Evolutionary conservation across 352 stramenopile species (phyloP), one percentile per base, ranked within the genome.

Genomic region (Phytophthora sp.): DNA sequence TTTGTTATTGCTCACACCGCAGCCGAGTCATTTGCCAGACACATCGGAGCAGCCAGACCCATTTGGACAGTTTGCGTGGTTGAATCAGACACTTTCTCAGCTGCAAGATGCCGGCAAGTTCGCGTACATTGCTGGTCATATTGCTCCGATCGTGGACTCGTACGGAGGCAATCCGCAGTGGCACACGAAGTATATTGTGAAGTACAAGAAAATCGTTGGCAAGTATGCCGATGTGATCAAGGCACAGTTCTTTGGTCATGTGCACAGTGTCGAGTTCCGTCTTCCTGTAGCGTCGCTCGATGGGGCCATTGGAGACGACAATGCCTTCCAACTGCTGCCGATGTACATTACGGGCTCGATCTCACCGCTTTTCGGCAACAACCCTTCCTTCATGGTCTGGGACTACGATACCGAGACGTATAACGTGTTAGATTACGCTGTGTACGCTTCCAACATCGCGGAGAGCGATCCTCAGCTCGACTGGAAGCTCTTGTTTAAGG

Each of bases 251-350:
- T 98, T 97, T 82, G 94, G 92, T 18, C 94, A 98, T 74, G 80
- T 98, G 3, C 94, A 98, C 69, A 93, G 80, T 23, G 74, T 98
- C 71, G 94, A 98, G 77, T 96, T 98, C 71, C 91, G 94, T 35
- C 71, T 91, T 7, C 79, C 84, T 8, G 65, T 79, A 12, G 21
- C 45, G 15, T 63, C 57, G 7, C 39, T 79, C 13, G 70, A 77
- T 36, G 45, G 42, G 5, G 52, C 42, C 50, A 42, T 12, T 20
- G 45, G 35, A 30, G 62, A 69, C 0, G 69, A 74, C 15, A 42
- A 59, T 16, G 30, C 31, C 8, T 74, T 77, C 23, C 51, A 77
- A 26, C 61, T 89, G 20, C 64, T 84, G n/a, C 92, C 94, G 11
- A 68, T 98, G 41, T 93, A 95, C 31, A 76, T 96, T 18, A 79